Base-by-base conservation (phyloP, 441 rosid species). In the Euphorbia celastroides region DNA sequence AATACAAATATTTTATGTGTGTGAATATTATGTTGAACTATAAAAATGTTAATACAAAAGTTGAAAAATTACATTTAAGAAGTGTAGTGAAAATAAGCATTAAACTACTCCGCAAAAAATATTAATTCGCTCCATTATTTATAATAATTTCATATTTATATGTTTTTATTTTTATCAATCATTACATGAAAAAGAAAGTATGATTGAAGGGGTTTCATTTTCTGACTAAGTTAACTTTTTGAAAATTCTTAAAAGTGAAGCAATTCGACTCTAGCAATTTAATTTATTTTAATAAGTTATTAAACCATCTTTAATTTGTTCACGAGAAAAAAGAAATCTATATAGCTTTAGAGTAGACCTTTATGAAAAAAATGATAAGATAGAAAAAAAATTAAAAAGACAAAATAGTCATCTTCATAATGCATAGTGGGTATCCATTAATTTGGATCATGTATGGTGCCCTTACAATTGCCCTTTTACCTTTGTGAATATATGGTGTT, bases 401-500 rank as follows among this genome's bases (percentile, higher is more conserved):
- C 42, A 69, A 67, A 55, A 41, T 50, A 56, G 74, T 62, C 57
- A 32, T 71, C 60, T 58, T 41, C 74, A 67, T 51, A 67, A 72
- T 23, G 31, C 68, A 38, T 57, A 56, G 76, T 73, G 81, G 81
- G 75, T 7, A 65, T 75, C 69, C 70, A 73, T 68, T 76, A 67
- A 73, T 68, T 73, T 68, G 74, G 57, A 52, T 52, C 28, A 22
- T 52, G 23, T 52, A 20, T 52, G 25, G 66, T 57, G 58, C 26
- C 52, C 20, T 66, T 62, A 50, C 38, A n/a, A 26, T 48, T 52
- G 34, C 20, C 8, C 64, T 22, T 50, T 55, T 4, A 12, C 44
- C 67, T 54, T 54, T 28, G 25, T 62, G 59, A 57, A 42, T 60
- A 57, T 73, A 59, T n/a, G n/a, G n/a, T n/a, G 28, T 16, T 27